These are phyloP conservation scores for Eucalyptus urophylla DNA, from an alignment of 345 rosid species.

Conservation along the genomic window DNA sequence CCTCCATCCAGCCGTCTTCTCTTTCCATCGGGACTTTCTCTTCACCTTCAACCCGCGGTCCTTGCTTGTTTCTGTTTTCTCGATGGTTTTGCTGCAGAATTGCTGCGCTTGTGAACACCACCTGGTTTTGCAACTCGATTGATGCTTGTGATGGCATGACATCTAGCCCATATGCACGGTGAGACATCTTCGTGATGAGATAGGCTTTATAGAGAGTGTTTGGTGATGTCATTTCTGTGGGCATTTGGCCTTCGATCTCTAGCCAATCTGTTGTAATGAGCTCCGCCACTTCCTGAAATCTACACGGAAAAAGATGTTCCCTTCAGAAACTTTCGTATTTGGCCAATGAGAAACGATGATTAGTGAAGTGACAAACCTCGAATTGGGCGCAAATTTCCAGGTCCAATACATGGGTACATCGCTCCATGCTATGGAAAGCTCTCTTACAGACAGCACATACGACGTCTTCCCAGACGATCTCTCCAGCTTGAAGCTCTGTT, in stretches of 20 bases:
- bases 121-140: constrained; percentile 1
- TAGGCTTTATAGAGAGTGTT: constrained; percentile 27
- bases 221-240: constrained; percentile 9
- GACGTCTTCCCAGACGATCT: constrained; percentile 40
- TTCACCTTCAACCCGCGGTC: neutral
- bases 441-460: constrained; percentile 48
- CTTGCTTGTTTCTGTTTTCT: neutral
- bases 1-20: constrained; percentile 75
- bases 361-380: constrained; percentile 19
- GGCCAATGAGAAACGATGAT: neutral
- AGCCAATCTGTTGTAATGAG: constrained; percentile 19
- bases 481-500: constrained; percentile 54
- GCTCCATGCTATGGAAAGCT: constrained; percentile 19
- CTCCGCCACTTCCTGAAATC: constrained; percentile 22
- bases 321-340: accelerated
- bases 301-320: neutral
- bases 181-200: constrained; percentile 4
- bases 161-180: constrained; percentile 22
- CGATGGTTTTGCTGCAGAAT: neutral
- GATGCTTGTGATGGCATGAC: constrained; percentile 5
- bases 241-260: constrained; percentile 12
- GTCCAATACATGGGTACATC: constrained; percentile 19
- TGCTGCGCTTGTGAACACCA: neutral
- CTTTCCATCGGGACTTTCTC: constrained; percentile 12
- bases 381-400: constrained; percentile 35